These are phyloP conservation scores for Neurospora sp. DNA, from an alignment of 2,329 filamentous ascomycete species.

Conservation along the genomic window DNA sequence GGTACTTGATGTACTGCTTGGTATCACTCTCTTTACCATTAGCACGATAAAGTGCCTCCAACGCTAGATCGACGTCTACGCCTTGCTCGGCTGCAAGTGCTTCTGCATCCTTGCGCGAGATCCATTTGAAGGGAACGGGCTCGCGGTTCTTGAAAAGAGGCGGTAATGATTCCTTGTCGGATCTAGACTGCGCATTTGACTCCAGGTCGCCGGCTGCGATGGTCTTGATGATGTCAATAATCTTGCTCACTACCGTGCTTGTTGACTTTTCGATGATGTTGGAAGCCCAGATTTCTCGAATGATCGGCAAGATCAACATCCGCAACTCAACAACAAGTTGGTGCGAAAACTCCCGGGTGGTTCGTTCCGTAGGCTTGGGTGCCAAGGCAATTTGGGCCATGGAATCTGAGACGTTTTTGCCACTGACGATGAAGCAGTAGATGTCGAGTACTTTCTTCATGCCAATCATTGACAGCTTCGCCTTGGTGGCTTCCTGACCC, in stretches of 20 bases:
- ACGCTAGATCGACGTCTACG: conserved; percentile 51
- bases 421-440: conserved; percentile 64
- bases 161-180: conserved; percentile 39
- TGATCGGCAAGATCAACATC: conserved; percentile 64
- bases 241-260: conserved; percentile 62
- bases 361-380: conserved; percentile 29
- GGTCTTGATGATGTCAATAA: conserved; percentile 74
- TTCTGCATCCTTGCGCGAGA: conserved; percentile 23
- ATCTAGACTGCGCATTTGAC: conserved; percentile 48
- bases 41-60: conserved; percentile 75
- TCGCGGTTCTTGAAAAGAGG: conserved; percentile 35
- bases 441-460: conserved; percentile 80
- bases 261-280: conserved; percentile 72
- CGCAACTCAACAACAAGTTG: conserved; percentile 85
- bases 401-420: conserved; percentile 74
- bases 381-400: conserved; percentile 41
- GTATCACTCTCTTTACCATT: conserved; percentile 54
- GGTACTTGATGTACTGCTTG: conserved; percentile 54
- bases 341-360: conserved; percentile 26
- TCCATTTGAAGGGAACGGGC: conserved; percentile 38
- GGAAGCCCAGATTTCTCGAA: conserved; percentile 77
- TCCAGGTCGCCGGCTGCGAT: conserved; percentile 74
- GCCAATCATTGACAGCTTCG: conserved; percentile 42
- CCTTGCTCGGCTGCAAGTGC: conserved; percentile 26
- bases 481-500: conserved; percentile 34